These are phyloP conservation scores for Platanus orientalis DNA, from an alignment of 164 flowering plant species.

Conservation along the genomic window DNA sequence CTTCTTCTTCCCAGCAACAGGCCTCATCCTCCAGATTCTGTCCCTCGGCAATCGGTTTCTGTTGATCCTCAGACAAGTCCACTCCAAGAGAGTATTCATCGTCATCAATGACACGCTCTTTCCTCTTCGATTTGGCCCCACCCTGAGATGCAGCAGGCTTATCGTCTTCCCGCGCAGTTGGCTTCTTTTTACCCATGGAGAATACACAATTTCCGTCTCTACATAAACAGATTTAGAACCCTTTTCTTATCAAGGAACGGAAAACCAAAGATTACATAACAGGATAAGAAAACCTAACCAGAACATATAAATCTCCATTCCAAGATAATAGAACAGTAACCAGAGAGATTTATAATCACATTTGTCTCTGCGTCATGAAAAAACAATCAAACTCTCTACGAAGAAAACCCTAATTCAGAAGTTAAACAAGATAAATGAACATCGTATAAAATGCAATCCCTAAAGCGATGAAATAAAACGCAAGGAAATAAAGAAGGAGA, in stretches of 20 bases:
- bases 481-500: not conserved
- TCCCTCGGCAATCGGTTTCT: not conserved
- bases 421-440: not conserved
- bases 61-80: constrained; percentile 47
- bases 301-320: not conserved
- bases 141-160: constrained; percentile 18
- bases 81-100: constrained; percentile 75
- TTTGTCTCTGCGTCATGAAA: not conserved
- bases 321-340: not conserved
- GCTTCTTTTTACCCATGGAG: constrained; percentile 70
- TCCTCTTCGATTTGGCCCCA: constrained; percentile 64
- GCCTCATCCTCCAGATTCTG: constrained; percentile 31
- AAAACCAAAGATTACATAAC: not conserved
- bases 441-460: not conserved
- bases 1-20: constrained; percentile 47
- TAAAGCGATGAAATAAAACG: too few relatives aligned
- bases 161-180: constrained; percentile 47
- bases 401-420: constrained; percentile 1
- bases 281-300: not conserved
- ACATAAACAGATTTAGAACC: not conserved
- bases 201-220: not conserved
- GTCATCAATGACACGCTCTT: constrained; percentile 48
- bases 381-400: not conserved
- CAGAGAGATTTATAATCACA: not conserved
- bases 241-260: not conserved